Conservation (phyloP, 2,329 filamentous ascomycete genomes). For the Thermoascus crustaceus region DNA sequence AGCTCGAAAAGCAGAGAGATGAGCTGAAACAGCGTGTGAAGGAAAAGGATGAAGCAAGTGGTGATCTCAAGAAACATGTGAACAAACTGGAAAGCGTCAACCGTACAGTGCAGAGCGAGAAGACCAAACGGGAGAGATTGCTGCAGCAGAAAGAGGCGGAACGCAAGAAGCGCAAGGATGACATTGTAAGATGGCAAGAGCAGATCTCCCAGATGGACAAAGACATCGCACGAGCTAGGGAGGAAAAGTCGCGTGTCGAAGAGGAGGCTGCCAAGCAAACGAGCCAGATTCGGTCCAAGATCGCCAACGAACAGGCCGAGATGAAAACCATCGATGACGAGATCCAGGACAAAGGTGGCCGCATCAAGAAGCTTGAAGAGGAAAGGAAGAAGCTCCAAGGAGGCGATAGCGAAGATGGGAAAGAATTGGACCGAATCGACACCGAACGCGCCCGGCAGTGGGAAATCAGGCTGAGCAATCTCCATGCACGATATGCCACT, state of each 20-base stretch:
- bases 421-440: constrained; percentile 43
- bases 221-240: constrained; percentile 38
- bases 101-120: constrained; percentile 69
- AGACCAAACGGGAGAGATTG: constrained; percentile 63
- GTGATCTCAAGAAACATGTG: constrained; percentile 73
- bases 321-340: constrained; percentile 55
- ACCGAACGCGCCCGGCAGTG: constrained; percentile 40
- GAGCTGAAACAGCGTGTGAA: constrained; percentile 68
- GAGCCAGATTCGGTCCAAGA: constrained; percentile 36
- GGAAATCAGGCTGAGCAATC: constrained; percentile 36
- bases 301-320: constrained; percentile 37
- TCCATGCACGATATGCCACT: constrained; percentile 37
- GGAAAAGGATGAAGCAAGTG: constrained; percentile 84
- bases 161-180: constrained; percentile 52
- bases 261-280: constrained; percentile 32
- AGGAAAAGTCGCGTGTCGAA: constrained; percentile 35
- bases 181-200: constrained; percentile 50
- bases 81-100: constrained; percentile 74
- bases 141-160: constrained; percentile 55
- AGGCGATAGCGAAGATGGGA: constrained; percentile 43
- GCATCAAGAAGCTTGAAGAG: constrained; percentile 55
- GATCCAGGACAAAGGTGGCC: constrained; percentile 51
- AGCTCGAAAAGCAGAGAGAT: constrained; percentile 69
- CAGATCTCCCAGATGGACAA: constrained; percentile 46
- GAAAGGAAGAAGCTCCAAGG: constrained; percentile 44